phyloP scores from a whole-genome alignment of 805 yeast genomes.

The Cyberlindnera subsufficiens region DNA sequence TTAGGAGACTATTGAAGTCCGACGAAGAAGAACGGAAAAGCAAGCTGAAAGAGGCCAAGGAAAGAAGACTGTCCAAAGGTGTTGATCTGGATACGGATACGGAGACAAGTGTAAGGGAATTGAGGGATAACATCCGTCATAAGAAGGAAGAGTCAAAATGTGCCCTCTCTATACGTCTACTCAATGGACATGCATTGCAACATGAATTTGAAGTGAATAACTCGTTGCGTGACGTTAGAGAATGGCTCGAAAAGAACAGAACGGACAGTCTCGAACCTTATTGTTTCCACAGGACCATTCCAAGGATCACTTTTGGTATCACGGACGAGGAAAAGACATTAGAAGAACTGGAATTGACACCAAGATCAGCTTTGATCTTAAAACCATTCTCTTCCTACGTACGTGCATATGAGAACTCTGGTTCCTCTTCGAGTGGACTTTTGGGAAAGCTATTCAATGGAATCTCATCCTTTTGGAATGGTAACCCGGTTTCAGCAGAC shows the following conservation, averaged over 20 bases:
- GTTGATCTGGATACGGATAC: slow-evolving; percentile 25
- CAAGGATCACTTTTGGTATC: slow-evolving; percentile 55
- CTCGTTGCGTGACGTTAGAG: slow-evolving; percentile 52
- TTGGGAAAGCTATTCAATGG: slow-evolving; percentile 28
- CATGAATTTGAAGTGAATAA: slow-evolving; percentile 41
- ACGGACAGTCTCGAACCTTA: slow-evolving; percentile 41
- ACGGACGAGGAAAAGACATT: slow-evolving; percentile 57
- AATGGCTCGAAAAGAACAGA: slow-evolving; percentile 50
- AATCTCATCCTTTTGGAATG: slow-evolving; percentile 29
- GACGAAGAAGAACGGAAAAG: slow-evolving; percentile 43
- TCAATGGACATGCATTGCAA: slow-evolving; percentile 58
- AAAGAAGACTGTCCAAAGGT: slow-evolving; percentile 17
- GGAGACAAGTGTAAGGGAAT: slow-evolving; percentile 18
- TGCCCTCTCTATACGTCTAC: slow-evolving; percentile 51
- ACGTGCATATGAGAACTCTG: slow-evolving; percentile 22
- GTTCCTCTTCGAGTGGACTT: slow-evolving; percentile 17
- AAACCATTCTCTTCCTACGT: slow-evolving; percentile 44
- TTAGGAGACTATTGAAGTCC: slow-evolving; percentile 43
- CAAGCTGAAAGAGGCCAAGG: slow-evolving; percentile 12
- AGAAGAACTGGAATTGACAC: slow-evolving; percentile 50
- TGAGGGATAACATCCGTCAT: slow-evolving; percentile 17
- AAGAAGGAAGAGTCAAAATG: slow-evolving; percentile 23
- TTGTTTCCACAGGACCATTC: slow-evolving; percentile 45
- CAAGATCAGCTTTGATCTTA: slow-evolving; percentile 69
- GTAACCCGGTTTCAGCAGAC: neutral